Evolutionary conservation across 495 filamentous ascomycete species (phyloP).

Genomic region (Haplographium delicatum): DNA sequence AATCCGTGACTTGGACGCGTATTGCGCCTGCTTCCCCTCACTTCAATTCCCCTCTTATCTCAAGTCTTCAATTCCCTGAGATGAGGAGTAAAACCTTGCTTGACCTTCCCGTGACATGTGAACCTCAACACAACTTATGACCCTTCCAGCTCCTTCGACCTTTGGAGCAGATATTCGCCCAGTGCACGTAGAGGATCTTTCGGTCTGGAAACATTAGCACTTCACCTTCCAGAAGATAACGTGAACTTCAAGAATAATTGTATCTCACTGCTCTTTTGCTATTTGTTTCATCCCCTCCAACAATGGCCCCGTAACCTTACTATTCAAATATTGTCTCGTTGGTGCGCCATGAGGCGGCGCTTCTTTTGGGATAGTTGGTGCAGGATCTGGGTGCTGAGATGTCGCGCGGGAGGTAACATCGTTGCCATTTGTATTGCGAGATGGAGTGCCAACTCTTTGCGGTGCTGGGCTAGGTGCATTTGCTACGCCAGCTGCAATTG

Average conservation of each 20-base stretch:
- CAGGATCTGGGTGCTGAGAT: conserved; percentile 45
- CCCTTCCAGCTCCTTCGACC: conserved; percentile 68
- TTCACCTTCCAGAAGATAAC: neutral
- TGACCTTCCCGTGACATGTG: neutral
- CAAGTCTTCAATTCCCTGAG: too few species aligned
- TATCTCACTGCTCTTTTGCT: conserved; percentile 72
- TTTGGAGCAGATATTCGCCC: conserved; percentile 79
- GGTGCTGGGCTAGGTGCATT: conserved; percentile 25
- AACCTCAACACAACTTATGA: neutral
- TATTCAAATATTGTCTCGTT: conserved; percentile 82
- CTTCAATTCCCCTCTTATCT: too few species aligned
- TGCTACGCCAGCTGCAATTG: conserved; percentile 7
- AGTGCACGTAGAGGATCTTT: conserved; percentile 80
- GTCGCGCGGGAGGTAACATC: conserved; percentile 32
- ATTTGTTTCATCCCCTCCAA: conserved; percentile 91
- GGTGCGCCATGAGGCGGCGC: conserved; percentile 72
- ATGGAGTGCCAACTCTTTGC: conserved; percentile 22
- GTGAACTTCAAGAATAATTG: neutral
- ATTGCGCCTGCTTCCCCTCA: too few species aligned
- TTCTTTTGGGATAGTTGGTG: conserved; percentile 43
- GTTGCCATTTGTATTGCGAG: conserved; percentile 21
- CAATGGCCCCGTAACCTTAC: conserved; percentile 76
- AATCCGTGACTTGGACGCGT: too few species aligned
- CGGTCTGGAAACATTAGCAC: conserved; percentile 45
- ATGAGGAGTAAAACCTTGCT: neutral